These are phyloP conservation scores for Epichloe brachyelytri DNA, from an alignment of 2,329 filamentous ascomycete species.

Conservation along the genomic window DNA sequence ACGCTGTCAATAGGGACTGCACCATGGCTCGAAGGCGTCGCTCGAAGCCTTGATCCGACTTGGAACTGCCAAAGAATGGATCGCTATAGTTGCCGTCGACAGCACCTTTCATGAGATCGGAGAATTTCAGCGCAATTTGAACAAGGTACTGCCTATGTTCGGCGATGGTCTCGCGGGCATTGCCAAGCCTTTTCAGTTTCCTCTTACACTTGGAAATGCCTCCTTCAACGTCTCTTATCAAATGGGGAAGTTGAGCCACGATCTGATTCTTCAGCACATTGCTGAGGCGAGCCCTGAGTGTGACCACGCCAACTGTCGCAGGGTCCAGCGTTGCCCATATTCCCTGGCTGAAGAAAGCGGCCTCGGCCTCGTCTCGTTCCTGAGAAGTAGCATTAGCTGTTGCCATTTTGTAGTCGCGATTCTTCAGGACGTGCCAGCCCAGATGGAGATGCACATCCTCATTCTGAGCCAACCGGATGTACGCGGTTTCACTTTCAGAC, in stretches of 20 bases:
- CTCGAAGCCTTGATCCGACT: constrained; percentile 18
- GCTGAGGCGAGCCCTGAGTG: constrained; percentile 36
- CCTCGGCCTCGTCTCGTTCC: constrained; percentile 27
- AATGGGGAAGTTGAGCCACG: constrained; percentile 27
- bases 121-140: constrained; percentile 30
- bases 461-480: constrained; percentile 30
- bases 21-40: constrained; percentile 40
- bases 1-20: constrained; percentile 29
- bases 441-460: constrained; percentile 32
- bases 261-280: constrained; percentile 36
- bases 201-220: constrained; percentile 21
- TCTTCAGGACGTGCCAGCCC: constrained; percentile 40
- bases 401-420: constrained; percentile 24
- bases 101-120: constrained; percentile 29
- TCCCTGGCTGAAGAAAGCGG: constrained; percentile 28
- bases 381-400: constrained; percentile 14
- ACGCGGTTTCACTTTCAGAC: constrained; percentile 27
- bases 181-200: constrained; percentile 34
- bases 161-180: constrained; percentile 26
- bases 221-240: constrained; percentile 28
- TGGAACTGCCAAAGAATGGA: constrained; percentile 32
- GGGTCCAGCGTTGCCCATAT: constrained; percentile 24
- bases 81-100: constrained; percentile 38
- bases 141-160: constrained; percentile 37
- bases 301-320: constrained; percentile 30